Evolutionary conservation across 176 grass and related monocot genomes (phyloP).

Genomic region (Phoenix roebelenii): DNA sequence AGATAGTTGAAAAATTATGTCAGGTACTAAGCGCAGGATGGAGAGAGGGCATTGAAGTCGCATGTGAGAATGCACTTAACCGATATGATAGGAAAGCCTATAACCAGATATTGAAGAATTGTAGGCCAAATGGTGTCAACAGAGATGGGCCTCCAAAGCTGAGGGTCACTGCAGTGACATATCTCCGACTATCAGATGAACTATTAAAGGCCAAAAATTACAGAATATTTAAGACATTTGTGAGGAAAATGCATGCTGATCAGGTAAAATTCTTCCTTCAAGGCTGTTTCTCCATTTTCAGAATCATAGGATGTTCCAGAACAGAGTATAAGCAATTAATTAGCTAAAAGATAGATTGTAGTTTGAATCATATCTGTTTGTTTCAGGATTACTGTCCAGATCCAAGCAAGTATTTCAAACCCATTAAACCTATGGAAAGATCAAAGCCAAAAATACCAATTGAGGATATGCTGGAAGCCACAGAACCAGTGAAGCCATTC

Average conservation of each 20-base stretch:
- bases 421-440: slow-evolving; percentile 40
- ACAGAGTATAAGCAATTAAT: no score
- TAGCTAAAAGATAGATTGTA: no score
- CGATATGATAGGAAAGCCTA: slow-evolving; percentile 72
- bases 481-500: slow-evolving; percentile 31
- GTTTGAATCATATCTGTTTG: not conserved
- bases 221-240: slow-evolving; percentile 62
- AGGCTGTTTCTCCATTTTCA: no score
- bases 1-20: no score
- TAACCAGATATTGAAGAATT: slow-evolving; percentile 72
- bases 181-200: slow-evolving; percentile 59
- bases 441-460: slow-evolving; percentile 33
- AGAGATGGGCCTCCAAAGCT: slow-evolving; percentile 39
- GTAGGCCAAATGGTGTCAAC: slow-evolving; percentile 56
- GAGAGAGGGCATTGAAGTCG: slow-evolving; percentile 66
- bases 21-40: slow-evolving; percentile 81
- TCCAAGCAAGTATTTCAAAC: slow-evolving; percentile 32
- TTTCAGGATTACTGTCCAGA: slow-evolving; percentile 47
- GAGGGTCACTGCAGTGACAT: slow-evolving; percentile 65
- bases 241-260: slow-evolving; percentile 88
- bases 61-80: slow-evolving; percentile 68
- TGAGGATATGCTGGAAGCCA: slow-evolving; percentile 34
- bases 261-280: slow-evolving; percentile 27
- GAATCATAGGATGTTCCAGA: no score
- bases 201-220: slow-evolving; percentile 57